Base-by-base conservation (phyloP, 2,329 filamentous ascomycete species). In the Penicillium sp. region DNA sequence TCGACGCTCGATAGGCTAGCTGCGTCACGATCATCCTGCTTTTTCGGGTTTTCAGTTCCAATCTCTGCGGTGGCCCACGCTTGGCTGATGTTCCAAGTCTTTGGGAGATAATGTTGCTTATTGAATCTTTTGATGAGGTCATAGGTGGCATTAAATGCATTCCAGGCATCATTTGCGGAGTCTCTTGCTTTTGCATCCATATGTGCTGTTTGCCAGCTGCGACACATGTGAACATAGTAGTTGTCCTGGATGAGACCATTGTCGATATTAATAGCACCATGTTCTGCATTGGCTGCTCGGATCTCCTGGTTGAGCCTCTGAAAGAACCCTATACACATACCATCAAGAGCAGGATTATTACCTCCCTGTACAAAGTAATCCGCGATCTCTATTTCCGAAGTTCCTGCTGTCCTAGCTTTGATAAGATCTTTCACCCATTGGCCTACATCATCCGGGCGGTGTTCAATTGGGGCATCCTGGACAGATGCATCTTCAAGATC, bases 391-490 rank as follows among this genome's bases (percentile, higher is more conserved):
- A 3, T 11, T 11, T 10, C 27, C 2, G 8, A 2, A 29, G 1
- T 10, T 29, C 3, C 9, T 29, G 27, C 27, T 29, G 27, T 9
- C 27, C 3, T 11, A 9, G 27, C 29, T 43, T n/a, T 26, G 46
- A 58, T 58, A 8, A 58, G 39, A 29, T 51, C 29, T 45, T 54
- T 50, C 10, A 58, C 55, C 55, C 29, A 54, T 5, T 14, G 27
- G 27, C 27, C 27, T 29, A 29, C 27, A 29, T 27, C 26, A 19
- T 23, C 37, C 39, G 7, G 54, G 26, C 45, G 37, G 50, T 21
- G 44, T 39, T 27, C 39, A n/a, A 29, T 51, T 19, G 14, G 27
- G 2, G 27, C 27, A 29, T 58, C 16, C 39, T 58, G 27, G 10
- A 11, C 27, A 29, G 27, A 11, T 35, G 33, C 21, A 46, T 46